Evolutionary conservation across 805 yeast genomes (phyloP).

Genomic region (Tetrapisispora pingtungensis): DNA sequence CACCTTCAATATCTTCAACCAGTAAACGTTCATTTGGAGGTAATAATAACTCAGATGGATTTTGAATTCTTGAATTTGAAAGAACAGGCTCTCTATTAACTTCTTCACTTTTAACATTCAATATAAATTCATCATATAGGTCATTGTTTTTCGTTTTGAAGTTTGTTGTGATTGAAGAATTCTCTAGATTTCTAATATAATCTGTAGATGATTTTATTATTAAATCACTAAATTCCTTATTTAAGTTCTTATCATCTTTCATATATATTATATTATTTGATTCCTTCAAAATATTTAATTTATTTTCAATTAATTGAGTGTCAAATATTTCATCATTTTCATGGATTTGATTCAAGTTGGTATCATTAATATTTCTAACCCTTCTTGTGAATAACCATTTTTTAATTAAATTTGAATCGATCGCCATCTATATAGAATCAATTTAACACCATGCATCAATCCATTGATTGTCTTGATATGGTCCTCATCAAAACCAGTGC

Average conservation of each 20-base stretch:
- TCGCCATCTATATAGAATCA: neutral
- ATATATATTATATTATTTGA: neutral
- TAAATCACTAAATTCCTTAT: neutral
- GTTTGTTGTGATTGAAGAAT: neutral
- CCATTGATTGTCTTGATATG: no score
- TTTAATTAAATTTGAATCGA: neutral
- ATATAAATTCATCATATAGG: conserved; percentile 1
- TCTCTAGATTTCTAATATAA: neutral
- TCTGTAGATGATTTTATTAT: neutral
- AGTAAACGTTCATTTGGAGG: conserved; percentile 13
- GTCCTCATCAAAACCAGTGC: no score
- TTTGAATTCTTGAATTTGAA: conserved; percentile 10
- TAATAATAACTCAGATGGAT: conserved; percentile 16
- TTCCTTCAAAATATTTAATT: no score
- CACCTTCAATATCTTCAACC: conserved; percentile 7
- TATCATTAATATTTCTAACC: neutral
- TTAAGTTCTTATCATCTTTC: neutral
- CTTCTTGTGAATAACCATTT: conserved; percentile 2
- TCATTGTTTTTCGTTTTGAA: neutral
- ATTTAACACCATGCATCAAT: no score
- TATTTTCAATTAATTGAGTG: no score
- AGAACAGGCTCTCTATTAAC: conserved; percentile 18
- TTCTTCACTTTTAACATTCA: neutral
- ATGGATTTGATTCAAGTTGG: no score
- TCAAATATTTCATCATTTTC: no score